Percentiles rank a stretch among this genome's conserved stretches.
These are phyloP conservation scores for Protomyces lactucae-debilis DNA, from an alignment of 1,139 yeast genomes.

Conservation along the genomic window DNA sequence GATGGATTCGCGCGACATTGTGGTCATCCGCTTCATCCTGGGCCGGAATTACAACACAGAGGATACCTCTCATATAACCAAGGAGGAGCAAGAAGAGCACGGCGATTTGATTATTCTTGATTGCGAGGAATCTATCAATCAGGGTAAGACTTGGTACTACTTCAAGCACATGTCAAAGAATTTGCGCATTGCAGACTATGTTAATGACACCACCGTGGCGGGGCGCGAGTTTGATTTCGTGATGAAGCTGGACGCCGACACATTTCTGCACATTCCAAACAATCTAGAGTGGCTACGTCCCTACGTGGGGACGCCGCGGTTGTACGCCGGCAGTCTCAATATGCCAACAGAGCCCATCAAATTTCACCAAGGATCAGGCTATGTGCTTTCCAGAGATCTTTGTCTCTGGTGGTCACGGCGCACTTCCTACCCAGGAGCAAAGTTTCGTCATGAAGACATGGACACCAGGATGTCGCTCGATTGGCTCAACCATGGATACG, in stretches of 20 bases:
- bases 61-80: no score
- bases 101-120: constrained; percentile 8
- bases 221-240: constrained; percentile 2
- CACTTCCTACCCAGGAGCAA: not conserved
- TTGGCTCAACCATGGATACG: no score
- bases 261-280: constrained; percentile 3
- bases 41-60: not conserved
- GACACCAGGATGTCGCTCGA: no score
- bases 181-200: not conserved
- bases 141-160: constrained; percentile 6
- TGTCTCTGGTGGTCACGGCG: not conserved
- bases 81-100: not conserved
- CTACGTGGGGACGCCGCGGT: not conserved
- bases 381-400: constrained; percentile 7
- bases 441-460: no score
- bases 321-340: constrained; percentile 2
- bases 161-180: not conserved
- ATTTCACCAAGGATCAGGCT: not conserved
- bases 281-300: not conserved
- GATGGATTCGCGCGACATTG: not conserved
- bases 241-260: constrained; percentile 11
- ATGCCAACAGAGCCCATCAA: no score
- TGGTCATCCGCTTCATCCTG: not conserved
- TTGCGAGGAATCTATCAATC: constrained; percentile 5
- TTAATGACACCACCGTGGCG: not conserved